Evolutionary conservation across 2,329 filamentous ascomycete genomes (phyloP), one percentile per base, ranked within the genome.

Genomic region (Biscogniauxia marginata): DNA sequence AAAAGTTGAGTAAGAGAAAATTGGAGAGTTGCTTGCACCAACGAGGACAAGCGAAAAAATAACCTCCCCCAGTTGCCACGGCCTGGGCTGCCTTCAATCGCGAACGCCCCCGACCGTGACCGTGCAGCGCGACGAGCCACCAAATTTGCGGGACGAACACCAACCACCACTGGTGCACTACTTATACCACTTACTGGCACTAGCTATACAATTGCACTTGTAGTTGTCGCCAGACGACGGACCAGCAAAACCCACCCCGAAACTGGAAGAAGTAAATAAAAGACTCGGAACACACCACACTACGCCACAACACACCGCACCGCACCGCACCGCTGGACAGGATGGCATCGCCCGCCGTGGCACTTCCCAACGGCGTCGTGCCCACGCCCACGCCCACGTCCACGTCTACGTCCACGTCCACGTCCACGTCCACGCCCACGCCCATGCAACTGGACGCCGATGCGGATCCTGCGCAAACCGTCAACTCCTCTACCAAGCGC

Each of bases 301-400:
- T n/a, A n/a, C n/a, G n/a, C n/a, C n/a, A n/a, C n/a, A n/a, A n/a
- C n/a, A n/a, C 44, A 45, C 50, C 46, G 24, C 43, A 20, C 30
- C 34, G 24, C 39, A 16, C 18, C 13, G 16, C n/a, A 47, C 46
- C 55, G 47, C 46, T 60, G 44, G 39, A 50, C 46, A 47, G 54
- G 52, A 71, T 71, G 68, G 67, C 67, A 57, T 70, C 68, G 55
- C 56, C 67, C 39, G 63, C 63, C 61, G 64, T 71, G 59, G 63
- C 66, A 57, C 53, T 66, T 52, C 58, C 64, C 9, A 71, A 70
- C 56, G 67, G 67, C 55, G 61, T 64, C n/a, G n/a, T n/a, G 30
- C 54, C 56, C 21, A 56, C 64, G 54, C 57, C 64, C 50, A 55
- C 67, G 60, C 64, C n/a, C n/a, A n/a, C 39, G n/a, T n/a, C n/a